Percentiles rank a stretch among this genome's conserved stretches.
Evolutionary conservation across 371 early-diverging fungal species (phyloP).

Genomic region (Batkoa obscura): DNA sequence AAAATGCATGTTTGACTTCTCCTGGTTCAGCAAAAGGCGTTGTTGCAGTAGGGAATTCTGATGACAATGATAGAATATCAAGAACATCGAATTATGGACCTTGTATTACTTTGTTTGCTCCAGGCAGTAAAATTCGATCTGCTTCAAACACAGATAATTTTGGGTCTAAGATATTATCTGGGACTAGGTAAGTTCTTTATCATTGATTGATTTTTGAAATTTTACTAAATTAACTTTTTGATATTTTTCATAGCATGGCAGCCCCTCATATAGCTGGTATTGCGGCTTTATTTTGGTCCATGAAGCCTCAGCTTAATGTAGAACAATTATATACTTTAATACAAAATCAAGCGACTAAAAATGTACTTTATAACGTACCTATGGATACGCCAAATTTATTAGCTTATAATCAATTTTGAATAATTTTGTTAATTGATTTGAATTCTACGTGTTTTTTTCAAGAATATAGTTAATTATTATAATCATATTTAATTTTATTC

Average conservation of each 20-base stretch:
- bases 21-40: slow-evolving; percentile 26
- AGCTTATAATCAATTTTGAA: slow-evolving; percentile 1
- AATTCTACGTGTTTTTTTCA: too few species aligned
- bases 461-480: too few species aligned
- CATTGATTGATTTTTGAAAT: background rate
- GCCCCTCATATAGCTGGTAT: slow-evolving; percentile 67
- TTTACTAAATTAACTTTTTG: slow-evolving; percentile 13
- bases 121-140: slow-evolving; percentile 16
- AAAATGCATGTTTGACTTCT: slow-evolving; percentile 33
- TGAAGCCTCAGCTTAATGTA: background rate
- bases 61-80: slow-evolving; percentile 29
- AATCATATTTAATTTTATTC: too few species aligned
- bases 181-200: slow-evolving; percentile 4
- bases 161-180: background rate
- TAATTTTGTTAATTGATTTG: background rate
- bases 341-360: background rate
- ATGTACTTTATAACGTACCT: background rate
- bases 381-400: background rate
- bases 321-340: background rate
- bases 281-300: slow-evolving; percentile 24
- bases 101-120: slow-evolving; percentile 50
- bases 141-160: background rate
- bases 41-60: slow-evolving; percentile 42
- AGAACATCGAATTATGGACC: slow-evolving; percentile 48
- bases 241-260: slow-evolving; percentile 29